Percentiles rank a stretch among this genome's conserved stretches.
Evolutionary conservation across 2,329 filamentous ascomycete species (phyloP).

Genomic region (Emmonsiellopsis sp.): DNA sequence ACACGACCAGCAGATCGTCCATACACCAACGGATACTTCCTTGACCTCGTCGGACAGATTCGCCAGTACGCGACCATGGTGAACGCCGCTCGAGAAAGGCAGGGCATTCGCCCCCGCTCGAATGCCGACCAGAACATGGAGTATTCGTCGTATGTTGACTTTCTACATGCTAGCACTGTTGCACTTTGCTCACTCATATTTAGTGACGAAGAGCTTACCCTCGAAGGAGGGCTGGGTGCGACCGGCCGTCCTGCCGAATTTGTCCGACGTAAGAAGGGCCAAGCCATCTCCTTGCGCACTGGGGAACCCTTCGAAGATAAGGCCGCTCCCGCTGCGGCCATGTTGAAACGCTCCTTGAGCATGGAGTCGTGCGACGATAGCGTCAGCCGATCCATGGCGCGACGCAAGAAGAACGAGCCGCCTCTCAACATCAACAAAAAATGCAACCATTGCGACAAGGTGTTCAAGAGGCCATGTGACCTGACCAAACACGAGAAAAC

Average conservation of each 20-base stretch:
- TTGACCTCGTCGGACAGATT: constrained; percentile 92
- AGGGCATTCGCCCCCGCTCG: constrained; percentile 27
- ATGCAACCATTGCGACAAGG: constrained; percentile 77
- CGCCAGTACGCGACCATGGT: constrained; percentile 80
- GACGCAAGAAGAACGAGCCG: constrained; percentile 84
- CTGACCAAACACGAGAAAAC: constrained; percentile 98
- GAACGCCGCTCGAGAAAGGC: constrained; percentile 60
- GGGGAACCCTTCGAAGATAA: constrained; percentile 50
- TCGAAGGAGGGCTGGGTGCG: constrained; percentile 70
- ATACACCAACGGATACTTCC: constrained; percentile 93
- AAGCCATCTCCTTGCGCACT: constrained; percentile 67
- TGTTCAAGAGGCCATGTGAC: constrained; percentile 95
- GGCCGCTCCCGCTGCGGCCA: constrained; percentile 19
- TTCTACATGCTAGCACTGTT: not conserved
- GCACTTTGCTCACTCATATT: constrained; percentile 6
- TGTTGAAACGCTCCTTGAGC: constrained; percentile 45
- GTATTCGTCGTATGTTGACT: constrained; percentile 36
- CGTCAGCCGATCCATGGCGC: constrained; percentile 86
- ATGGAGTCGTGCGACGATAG: constrained; percentile 62
- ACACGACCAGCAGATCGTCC: constrained; percentile 74
- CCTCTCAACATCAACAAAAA: constrained; percentile 75
- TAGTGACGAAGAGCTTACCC: constrained; percentile 63
- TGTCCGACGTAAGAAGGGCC: constrained; percentile 71
- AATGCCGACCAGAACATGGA: constrained; percentile 34
- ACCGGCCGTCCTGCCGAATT: constrained; percentile 78